phyloP scores from a whole-genome alignment of 805 yeast species.

The Debaryomyces maramus region DNA sequence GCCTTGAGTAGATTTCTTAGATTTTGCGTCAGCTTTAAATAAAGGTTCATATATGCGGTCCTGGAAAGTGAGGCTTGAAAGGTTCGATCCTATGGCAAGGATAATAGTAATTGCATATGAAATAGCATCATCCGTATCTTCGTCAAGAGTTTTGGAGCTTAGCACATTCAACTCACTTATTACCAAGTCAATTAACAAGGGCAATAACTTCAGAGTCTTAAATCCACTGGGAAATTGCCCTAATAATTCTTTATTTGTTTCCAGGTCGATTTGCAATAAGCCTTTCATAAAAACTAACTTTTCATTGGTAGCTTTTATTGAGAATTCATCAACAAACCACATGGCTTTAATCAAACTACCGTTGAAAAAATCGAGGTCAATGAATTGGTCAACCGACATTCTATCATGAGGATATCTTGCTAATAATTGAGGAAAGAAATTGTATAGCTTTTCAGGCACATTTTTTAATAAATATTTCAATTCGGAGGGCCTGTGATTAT shows the following conservation, averaged over 20 bases:
- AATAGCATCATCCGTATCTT: slow-evolving; percentile 40
- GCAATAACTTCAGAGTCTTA: slow-evolving; percentile 71
- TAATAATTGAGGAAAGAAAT: slow-evolving; percentile 53
- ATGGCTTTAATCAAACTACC: slow-evolving; percentile 80
- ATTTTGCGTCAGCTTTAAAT: slow-evolving; percentile 24
- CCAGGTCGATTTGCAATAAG: slow-evolving; percentile 38
- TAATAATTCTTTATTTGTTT: slow-evolving; percentile 19
- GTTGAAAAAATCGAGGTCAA: slow-evolving; percentile 74
- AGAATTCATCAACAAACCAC: slow-evolving; percentile 78
- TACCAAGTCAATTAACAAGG: slow-evolving; percentile 58
- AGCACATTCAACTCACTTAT: slow-evolving; percentile 35
- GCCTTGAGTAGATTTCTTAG: slow-evolving; percentile 17
- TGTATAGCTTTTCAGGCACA: slow-evolving; percentile 57
- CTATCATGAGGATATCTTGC: slow-evolving; percentile 58
- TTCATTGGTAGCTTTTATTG: slow-evolving; percentile 70
- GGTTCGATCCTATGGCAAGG: slow-evolving; percentile 57
- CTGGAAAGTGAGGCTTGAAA: slow-evolving; percentile 77
- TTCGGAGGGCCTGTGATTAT: slow-evolving; percentile 34
- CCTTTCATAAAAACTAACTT: slow-evolving; percentile 68
- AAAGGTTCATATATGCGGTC: slow-evolving; percentile 60
- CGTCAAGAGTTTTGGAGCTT: slow-evolving; percentile 16
- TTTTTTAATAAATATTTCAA: slow-evolving; percentile 48
- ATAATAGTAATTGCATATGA: slow-evolving; percentile 54
- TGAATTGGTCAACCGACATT: slow-evolving; percentile 61
- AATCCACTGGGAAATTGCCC: slow-evolving; percentile 40